Evolutionary conservation across 768 basidiomycete species (phyloP).

Genomic region (Pleurotus pulmonarius): DNA sequence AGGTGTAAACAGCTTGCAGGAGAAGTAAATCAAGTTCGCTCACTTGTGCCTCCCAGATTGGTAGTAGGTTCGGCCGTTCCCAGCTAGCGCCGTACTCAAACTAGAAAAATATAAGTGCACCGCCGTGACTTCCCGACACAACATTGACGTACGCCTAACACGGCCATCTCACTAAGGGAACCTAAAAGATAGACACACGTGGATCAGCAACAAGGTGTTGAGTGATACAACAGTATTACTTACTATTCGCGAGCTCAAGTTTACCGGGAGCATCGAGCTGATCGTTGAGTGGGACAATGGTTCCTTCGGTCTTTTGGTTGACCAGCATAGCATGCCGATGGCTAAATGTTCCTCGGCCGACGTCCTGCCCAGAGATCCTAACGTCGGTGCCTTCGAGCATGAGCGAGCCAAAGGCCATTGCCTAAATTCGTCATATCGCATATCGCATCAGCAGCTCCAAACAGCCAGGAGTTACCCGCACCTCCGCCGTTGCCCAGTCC

Average conservation of each 20-base stretch:
- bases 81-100: conserved; percentile 92
- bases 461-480: conserved; percentile 16
- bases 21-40: conserved; percentile 6
- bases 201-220: not conserved
- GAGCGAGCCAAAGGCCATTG: conserved; percentile 84
- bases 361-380: conserved; percentile 91
- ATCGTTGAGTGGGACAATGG: conserved; percentile 80
- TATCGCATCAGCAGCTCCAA: too few relatives aligned
- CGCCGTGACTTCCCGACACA: not conserved
- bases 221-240: conserved; percentile 13
- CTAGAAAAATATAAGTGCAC: conserved; percentile 25
- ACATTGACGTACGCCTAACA: conserved; percentile 63
- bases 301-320: conserved; percentile 78
- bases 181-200: conserved; percentile 35
- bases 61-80: conserved; percentile 77
- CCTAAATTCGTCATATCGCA: conserved; percentile 33
- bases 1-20: not conserved
- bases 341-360: conserved; percentile 87
- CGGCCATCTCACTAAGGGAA: conserved; percentile 86
- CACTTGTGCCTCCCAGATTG: conserved; percentile 93
- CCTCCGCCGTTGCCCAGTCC: conserved; percentile 91
- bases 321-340: conserved; percentile 89
- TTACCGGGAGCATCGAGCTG: conserved; percentile 57
- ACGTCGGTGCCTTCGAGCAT: conserved; percentile 81
- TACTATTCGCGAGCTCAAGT: conserved; percentile 86